phyloP scores from a whole-genome alignment of 352 stramenopile species.

The Globisporangium parvum region DNA sequence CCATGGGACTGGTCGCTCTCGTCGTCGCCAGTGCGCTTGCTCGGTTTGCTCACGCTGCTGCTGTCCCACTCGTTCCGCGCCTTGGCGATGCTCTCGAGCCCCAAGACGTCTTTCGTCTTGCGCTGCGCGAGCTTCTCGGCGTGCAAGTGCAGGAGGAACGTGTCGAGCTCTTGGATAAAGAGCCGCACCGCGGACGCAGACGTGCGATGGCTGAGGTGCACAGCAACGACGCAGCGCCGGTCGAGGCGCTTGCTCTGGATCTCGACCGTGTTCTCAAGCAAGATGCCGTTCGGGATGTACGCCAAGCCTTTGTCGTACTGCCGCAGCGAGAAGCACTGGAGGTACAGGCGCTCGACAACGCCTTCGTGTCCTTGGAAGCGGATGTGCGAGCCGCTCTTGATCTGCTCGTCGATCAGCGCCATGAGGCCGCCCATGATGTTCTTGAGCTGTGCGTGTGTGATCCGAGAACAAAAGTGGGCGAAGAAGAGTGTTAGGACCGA shows the following conservation, averaged over 20 bases:
- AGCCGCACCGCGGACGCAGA: constrained; percentile 36
- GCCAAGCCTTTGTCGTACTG: constrained; percentile 78
- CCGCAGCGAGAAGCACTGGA: constrained; percentile 75
- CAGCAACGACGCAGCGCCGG: constrained; percentile 34
- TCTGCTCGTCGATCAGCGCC: constrained; percentile 74
- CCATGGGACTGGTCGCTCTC: constrained; percentile 23
- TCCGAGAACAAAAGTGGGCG: no score
- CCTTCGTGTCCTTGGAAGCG: constrained; percentile 71
- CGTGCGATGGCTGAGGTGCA: constrained; percentile 61
- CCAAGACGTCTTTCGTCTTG: constrained; percentile 30
- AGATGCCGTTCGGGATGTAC: constrained; percentile 76
- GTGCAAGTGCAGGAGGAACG: constrained; percentile 36
- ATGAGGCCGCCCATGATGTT: constrained; percentile 83
- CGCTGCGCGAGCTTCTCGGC: constrained; percentile 18
- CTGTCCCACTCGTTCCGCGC: constrained; percentile 34
- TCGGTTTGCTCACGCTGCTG: constrained; percentile 35
- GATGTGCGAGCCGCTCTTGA: constrained; percentile 73
- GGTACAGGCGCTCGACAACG: constrained; percentile 75
- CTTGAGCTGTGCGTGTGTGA: constrained; percentile 48
- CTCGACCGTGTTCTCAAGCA: constrained; percentile 68
- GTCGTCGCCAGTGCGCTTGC: constrained; percentile 15
- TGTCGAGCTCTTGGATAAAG: constrained; percentile 76
- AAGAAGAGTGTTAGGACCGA: background rate
- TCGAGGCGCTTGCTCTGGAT: constrained; percentile 67
- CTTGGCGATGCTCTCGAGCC: constrained; percentile 35